A percentile compares a stretch with the other conserved stretches of the same genome.
These are phyloP conservation scores for Pestalotiopsis sp. DNA, from an alignment of 2,329 filamentous ascomycete species.

Conservation along the genomic window DNA sequence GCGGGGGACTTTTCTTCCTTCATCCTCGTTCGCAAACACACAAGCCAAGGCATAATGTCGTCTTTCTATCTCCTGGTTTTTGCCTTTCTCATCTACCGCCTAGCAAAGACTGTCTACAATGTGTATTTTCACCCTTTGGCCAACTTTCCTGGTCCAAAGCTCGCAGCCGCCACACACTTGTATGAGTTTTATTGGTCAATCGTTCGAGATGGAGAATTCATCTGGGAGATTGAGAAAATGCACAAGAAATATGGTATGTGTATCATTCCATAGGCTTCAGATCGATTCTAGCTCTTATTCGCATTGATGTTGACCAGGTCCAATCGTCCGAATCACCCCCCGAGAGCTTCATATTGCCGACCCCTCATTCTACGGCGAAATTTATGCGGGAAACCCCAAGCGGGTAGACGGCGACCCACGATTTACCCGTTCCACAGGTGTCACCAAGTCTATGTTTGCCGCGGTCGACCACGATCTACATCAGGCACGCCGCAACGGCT, in stretches of 20 bases:
- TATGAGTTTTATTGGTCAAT: slow-evolving; percentile 28
- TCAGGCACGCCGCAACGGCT: slow-evolving; percentile 17
- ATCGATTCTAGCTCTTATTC: neutral
- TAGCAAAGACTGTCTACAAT: neutral
- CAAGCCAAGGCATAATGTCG: no score
- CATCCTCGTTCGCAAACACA: no score
- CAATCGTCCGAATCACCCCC: slow-evolving; percentile 36
- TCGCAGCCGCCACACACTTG: slow-evolving; percentile 24
- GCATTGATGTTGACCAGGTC: slow-evolving; percentile 17
- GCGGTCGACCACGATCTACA: slow-evolving; percentile 13
- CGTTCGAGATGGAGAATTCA: slow-evolving; percentile 20
- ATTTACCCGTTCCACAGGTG: neutral
- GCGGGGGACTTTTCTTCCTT: no score
- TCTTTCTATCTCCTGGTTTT: no score
- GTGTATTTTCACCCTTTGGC: neutral
- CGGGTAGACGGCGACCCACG: slow-evolving; percentile 19
- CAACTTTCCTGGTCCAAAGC: slow-evolving; percentile 25
- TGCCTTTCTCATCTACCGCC: no score
- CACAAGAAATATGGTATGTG: slow-evolving; percentile 27
- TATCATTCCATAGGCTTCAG: neutral
- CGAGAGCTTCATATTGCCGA: slow-evolving; percentile 34
- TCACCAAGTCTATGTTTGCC: neutral
- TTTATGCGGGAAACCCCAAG: slow-evolving; percentile 20
- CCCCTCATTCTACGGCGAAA: slow-evolving; percentile 27
- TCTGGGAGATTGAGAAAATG: slow-evolving; percentile 23